These are phyloP conservation scores for Sonneratia alba DNA, from an alignment of 345 rosid species.

Conservation along the genomic window DNA sequence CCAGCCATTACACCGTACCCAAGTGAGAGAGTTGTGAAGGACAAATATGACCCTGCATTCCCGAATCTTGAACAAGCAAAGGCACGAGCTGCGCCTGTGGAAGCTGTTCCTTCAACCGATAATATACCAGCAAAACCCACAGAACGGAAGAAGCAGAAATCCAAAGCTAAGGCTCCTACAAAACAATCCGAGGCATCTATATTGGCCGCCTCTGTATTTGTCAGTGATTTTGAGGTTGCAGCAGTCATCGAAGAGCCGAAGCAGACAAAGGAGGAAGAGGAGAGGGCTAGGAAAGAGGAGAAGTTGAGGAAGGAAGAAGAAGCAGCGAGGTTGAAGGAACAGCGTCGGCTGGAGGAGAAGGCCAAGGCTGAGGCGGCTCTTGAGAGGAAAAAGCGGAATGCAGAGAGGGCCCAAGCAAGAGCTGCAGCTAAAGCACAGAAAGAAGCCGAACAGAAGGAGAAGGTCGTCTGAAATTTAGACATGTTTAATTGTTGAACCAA, in stretches of 20 bases:
- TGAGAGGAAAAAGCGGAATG: conserved; percentile 64
- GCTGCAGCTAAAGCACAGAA: conserved; percentile 55
- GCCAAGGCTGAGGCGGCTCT: conserved; percentile 72
- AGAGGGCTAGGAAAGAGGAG: conserved; percentile 60
- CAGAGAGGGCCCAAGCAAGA: conserved; percentile 67
- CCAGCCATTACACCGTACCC: conserved; percentile 28
- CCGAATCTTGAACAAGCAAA: conserved; percentile 23
- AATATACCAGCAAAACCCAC: conserved; percentile 20
- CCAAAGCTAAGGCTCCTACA: conserved; percentile 26
- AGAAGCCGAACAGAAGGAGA: conserved; percentile 74
- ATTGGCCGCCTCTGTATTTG: conserved; percentile 23
- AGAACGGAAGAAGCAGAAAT: conserved; percentile 33
- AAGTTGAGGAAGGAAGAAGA: conserved; percentile 61
- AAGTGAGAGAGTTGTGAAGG: conserved; percentile 25
- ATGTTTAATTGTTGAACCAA: not conserved
- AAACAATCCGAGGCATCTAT: conserved; percentile 26
- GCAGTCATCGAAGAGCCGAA: conserved; percentile 35
- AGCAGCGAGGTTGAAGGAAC: conserved; percentile 53
- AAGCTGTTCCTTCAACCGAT: conserved; percentile 22
- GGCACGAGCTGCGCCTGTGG: conserved; percentile 14
- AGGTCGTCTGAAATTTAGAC: conserved; percentile 27
- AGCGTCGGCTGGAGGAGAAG: conserved; percentile 56
- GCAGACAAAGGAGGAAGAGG: conserved; percentile 62
- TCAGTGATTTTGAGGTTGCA: conserved; percentile 31
- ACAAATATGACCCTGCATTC: conserved; percentile 13